Evolutionary conservation across 2,329 filamentous ascomycete genomes (phyloP), one percentile per base, ranked within the genome.

Genomic region (Microascus cirrosus): DNA sequence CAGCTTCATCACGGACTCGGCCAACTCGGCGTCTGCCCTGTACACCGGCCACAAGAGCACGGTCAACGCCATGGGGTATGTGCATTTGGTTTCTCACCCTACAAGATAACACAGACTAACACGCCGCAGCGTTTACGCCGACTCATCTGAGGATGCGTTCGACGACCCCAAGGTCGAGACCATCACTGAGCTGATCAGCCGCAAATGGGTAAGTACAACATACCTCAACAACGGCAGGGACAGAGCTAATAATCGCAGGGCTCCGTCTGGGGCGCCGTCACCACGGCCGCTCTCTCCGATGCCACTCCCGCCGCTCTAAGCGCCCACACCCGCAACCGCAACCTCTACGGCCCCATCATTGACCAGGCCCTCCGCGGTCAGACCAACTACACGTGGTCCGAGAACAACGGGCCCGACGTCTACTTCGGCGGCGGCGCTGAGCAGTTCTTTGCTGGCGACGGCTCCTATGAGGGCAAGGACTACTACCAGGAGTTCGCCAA

Each of bases 141-240:
- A 95, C 68, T 90, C 87, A 0, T 90, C 86, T 54, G 75, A 81
- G 13, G 79, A 86, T 64, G 73, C 79, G 2, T 90, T 90, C 62
- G 90, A 95, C 67, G 90, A 95, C 66, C 90, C 90, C 57, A 94
- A 93, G 74, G 82, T 95, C 24, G 90, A 94, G 75, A 90, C 85
- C 15, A 89, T 95, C 67, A 84, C 87, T 24, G 87, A 91, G 71
- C 77, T 94, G 59, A 85, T 93, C 72, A 79, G 81, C 63, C 85
- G 90, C 59, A 76, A 90, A 57, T 83, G 80, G 70, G 79, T 83
- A 60, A 45, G 39, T 15, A 4, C 15, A 15, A 45, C 15, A 45
- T 32, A 4, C 4, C 28, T 32, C 36, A 42, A 42, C 12, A 13
- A 6, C 7, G 13, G 15, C 15, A 45, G 39, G 11, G 18, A 45